Evolutionary conservation across 2,329 filamentous ascomycete species (phyloP).

Genomic region (Boeremia exigua): DNA sequence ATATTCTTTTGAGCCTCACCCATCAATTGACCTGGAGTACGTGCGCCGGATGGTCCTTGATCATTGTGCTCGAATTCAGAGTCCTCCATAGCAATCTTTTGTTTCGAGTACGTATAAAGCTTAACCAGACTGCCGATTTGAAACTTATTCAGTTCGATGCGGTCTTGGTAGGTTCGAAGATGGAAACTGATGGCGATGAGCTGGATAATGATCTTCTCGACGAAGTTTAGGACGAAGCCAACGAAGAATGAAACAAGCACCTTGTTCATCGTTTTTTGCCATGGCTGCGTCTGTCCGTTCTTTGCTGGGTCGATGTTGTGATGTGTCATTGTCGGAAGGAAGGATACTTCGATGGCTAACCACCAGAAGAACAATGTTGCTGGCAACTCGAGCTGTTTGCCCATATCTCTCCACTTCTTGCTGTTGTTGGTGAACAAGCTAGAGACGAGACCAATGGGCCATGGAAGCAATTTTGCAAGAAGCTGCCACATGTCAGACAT

Average conservation of each 20-base stretch:
- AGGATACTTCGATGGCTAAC: slow-evolving; percentile 84
- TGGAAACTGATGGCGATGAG: slow-evolving; percentile 95
- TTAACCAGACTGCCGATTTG: slow-evolving; percentile 75
- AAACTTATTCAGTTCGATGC: slow-evolving; percentile 92
- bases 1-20: slow-evolving; percentile 75
- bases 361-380: slow-evolving; percentile 91
- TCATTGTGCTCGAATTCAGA: slow-evolving; percentile 72
- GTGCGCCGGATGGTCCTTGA: slow-evolving; percentile 62
- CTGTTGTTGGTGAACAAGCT: slow-evolving; percentile 83
- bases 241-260: slow-evolving; percentile 87
- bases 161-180: slow-evolving; percentile 83
- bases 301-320: slow-evolving; percentile 58
- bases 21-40: slow-evolving; percentile 76
- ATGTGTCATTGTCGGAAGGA: slow-evolving; percentile 78
- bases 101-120: slow-evolving; percentile 68
- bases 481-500: slow-evolving; percentile 50
- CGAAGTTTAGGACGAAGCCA: slow-evolving; percentile 77
- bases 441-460: slow-evolving; percentile 66
- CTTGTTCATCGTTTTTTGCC: slow-evolving; percentile 83
- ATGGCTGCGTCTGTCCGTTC: slow-evolving; percentile 57
- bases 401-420: slow-evolving; percentile 94
- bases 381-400: slow-evolving; percentile 82
- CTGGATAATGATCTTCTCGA: slow-evolving; percentile 93
- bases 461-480: slow-evolving; percentile 69
- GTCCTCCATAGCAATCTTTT: slow-evolving; percentile 72